Evolutionary conservation across 208 protist species (phyloP).

Genomic region (Trypanosoma lewisi): DNA sequence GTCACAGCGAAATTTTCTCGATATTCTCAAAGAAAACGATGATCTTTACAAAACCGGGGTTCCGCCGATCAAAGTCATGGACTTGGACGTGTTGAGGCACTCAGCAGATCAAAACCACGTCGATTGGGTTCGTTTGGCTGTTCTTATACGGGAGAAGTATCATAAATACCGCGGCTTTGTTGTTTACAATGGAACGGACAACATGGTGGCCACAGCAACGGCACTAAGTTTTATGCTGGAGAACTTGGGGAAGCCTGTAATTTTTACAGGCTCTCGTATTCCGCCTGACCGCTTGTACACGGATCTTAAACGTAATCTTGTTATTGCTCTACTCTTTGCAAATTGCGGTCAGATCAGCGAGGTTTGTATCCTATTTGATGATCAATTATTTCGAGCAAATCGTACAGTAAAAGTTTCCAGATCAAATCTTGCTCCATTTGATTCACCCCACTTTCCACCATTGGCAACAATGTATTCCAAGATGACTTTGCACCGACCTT

Average conservation of each 20-base stretch:
- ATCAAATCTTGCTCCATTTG: conserved; percentile 87
- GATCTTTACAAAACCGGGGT: conserved; percentile 63
- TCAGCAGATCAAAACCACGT: conserved; percentile 57
- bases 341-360: conserved; percentile 86
- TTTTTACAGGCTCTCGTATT: conserved; percentile 96
- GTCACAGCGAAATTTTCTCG: conserved; percentile 27
- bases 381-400: conserved; percentile 94
- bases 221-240: conserved; percentile 97
- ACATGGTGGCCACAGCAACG: conserved; percentile 93
- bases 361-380: conserved; percentile 95
- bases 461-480: conserved; percentile 72
- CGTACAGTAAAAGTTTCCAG: conserved; percentile 80
- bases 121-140: conserved; percentile 75
- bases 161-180: conserved; percentile 97
- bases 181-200: conserved; percentile 95
- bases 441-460: conserved; percentile 86
- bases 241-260: conserved; percentile 95
- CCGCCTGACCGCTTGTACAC: conserved; percentile 84
- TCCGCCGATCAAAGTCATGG: conserved; percentile 47
- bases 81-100: conserved; percentile 57
- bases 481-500: conserved; percentile 45
- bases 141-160: conserved; percentile 77
- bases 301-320: conserved; percentile 87
- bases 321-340: conserved; percentile 83
- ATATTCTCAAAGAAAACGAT: conserved; percentile 49